Conservation (phyloP, 140 eudicot species). For the Bidens hawaiensis region DNA sequence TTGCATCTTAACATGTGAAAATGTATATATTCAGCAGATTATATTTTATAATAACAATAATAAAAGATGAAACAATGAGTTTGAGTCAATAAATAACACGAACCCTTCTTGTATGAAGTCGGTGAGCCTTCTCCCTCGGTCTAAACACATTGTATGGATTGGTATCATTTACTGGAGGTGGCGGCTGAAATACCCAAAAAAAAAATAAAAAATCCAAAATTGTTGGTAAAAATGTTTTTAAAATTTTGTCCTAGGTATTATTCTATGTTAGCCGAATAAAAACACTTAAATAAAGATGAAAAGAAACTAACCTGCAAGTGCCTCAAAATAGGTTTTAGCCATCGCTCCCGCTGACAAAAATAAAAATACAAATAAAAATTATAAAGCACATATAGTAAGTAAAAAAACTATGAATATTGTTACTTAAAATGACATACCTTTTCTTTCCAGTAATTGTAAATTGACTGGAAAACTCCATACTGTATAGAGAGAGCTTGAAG, state of each 20-base stretch:
- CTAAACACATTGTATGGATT: slow-evolving; percentile 98
- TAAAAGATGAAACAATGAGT: background rate
- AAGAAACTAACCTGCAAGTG: slow-evolving; percentile 70
- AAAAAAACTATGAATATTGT: background rate
- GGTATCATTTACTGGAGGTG: slow-evolving; percentile 95
- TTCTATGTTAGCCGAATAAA: background rate
- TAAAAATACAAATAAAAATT: slow-evolving; percentile 3
- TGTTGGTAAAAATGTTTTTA: background rate
- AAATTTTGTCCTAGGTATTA: background rate
- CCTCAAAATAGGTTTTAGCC: slow-evolving; percentile 78
- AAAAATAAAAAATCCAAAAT: background rate
- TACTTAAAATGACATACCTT: slow-evolving; percentile 47
- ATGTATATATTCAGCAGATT: background rate
- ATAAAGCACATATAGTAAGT: slow-evolving; percentile 16
- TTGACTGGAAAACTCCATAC: slow-evolving; percentile 78
- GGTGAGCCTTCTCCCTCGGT: slow-evolving; percentile 94
- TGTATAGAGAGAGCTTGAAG: slow-evolving; percentile 77
- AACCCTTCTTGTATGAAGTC: slow-evolving; percentile 97
- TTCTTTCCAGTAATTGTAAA: slow-evolving; percentile 83
- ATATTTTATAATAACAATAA: background rate
- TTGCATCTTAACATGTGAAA: slow-evolving; percentile 67
- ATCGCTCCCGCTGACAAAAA: slow-evolving; percentile 70
- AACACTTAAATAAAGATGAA: slow-evolving; percentile 3
- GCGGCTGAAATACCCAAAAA: slow-evolving; percentile 83
- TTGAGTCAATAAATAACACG: background rate